phyloP scores from a whole-genome alignment of 106 monocot species.

The Dactylorhiza incarnata region DNA sequence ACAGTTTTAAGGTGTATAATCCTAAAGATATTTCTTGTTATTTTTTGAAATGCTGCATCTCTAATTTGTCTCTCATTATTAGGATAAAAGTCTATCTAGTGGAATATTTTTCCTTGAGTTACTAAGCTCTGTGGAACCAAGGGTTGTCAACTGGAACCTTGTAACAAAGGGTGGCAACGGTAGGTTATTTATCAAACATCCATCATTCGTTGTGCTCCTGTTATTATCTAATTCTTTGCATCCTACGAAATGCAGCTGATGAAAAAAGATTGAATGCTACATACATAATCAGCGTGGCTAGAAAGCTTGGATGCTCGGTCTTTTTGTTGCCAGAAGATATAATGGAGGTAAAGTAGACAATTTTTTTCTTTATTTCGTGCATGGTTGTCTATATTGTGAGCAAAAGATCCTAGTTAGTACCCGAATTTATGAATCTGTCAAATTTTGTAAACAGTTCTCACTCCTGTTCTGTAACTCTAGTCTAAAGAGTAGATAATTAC shows the following conservation, averaged over 20 bases:
- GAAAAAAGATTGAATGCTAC: conserved; percentile 55
- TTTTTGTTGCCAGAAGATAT: conserved; percentile 51
- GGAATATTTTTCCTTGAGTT: conserved; percentile 44
- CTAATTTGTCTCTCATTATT: neutral
- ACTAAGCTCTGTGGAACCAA: conserved; percentile 52
- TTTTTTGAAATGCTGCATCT: neutral
- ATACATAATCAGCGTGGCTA: conserved; percentile 46
- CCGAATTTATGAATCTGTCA: neutral
- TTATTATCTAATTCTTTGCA: neutral
- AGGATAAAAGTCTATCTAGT: conserved; percentile 38
- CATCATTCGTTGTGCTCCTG: neutral
- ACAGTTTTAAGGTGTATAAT: conserved; percentile 68
- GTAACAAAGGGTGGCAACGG: conserved; percentile 70
- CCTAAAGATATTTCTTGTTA: neutral
- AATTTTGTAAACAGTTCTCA: no score
- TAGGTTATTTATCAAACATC: conserved; percentile 15
- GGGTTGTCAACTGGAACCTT: conserved; percentile 79
- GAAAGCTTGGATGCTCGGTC: conserved; percentile 45
- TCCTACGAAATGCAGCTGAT: conserved; percentile 20
- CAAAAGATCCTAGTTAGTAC: neutral
- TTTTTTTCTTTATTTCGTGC: neutral
- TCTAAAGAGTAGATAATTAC: no score
- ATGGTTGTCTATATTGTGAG: neutral
- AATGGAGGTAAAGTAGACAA: conserved; percentile 32
- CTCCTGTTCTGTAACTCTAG: no score